Conservation (phyloP, 2,329 filamentous ascomycete genomes). For the Cercospora brassicicola region DNA sequence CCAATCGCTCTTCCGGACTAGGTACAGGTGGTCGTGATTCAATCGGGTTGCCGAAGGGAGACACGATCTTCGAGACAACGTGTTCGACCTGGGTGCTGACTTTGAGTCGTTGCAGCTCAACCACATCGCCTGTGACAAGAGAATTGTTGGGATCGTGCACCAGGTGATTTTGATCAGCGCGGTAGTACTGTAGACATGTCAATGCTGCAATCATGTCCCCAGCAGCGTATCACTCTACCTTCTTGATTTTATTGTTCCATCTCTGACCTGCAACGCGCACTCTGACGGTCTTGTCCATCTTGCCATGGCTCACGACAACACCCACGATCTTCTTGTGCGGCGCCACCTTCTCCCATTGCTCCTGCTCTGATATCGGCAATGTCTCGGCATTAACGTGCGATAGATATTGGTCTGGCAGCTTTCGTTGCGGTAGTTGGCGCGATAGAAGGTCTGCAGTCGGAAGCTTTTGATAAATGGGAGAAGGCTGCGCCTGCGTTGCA, state of each 20-base stretch:
- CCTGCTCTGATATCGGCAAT: constrained; percentile 31
- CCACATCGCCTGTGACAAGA: constrained; percentile 71
- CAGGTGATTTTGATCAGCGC: constrained; percentile 63
- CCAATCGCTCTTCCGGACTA: constrained; percentile 61
- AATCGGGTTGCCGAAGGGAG: constrained; percentile 66
- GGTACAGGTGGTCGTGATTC: constrained; percentile 66
- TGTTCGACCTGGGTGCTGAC: constrained; percentile 67
- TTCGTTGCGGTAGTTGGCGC: constrained; percentile 7
- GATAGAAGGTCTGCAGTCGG: constrained; percentile 12
- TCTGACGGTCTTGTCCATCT: constrained; percentile 77
- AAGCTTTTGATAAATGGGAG: constrained; percentile 11
- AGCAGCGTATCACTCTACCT: constrained; percentile 53
- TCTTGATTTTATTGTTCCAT: constrained; percentile 72
- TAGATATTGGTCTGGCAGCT: constrained; percentile 12
- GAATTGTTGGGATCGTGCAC: constrained; percentile 78
- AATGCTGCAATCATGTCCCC: background rate
- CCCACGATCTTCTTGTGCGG: constrained; percentile 46
- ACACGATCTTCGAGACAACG: constrained; percentile 72
- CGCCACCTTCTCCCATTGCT: constrained; percentile 27
- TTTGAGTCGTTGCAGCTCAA: constrained; percentile 70
- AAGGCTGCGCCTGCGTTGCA: constrained; percentile 30
- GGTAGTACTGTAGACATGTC: constrained; percentile 58
- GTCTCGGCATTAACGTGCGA: constrained; percentile 13
- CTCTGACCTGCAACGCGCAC: constrained; percentile 69
- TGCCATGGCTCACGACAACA: constrained; percentile 74